Evolutionary conservation across 257 asterid species (phyloP), one percentile per base, ranked within the genome.

Genomic region (Linderniella brevidens): DNA sequence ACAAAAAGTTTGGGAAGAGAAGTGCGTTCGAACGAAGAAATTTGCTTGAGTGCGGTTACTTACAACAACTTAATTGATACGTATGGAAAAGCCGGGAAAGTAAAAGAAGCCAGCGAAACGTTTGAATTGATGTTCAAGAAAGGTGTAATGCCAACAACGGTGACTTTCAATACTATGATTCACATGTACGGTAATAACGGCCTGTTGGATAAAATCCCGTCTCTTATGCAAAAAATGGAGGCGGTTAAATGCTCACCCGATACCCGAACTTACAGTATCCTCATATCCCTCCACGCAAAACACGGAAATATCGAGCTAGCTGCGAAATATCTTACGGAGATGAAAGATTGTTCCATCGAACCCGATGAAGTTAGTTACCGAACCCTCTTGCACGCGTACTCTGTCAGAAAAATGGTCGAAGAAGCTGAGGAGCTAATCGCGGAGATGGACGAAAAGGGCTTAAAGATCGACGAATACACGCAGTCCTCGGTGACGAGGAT

Each of bases 401-500:
- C 98, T 0, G 58, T 78, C 46, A 85, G 96, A 68, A 76, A 65
- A 48, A 85, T 81, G 93, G 94, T 85, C 48, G 48, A 25, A 53
- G 88, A 90, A 68, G 93, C 85, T 49, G 96, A 79, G 60, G 65
- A 63, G 61, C 79, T 90, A 17, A 42, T 79, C 46, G 54, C 56
- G 1, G 96, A 90, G 75, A 81, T 90, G 94, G 92, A 72, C 62
- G 77, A 77, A 49, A 69, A 63, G 58, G 71, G 81, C 17, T 52
- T 81, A 40, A 66, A 73, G 68, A 71, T 90, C 53, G 96, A 90
- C 53, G 98, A 90, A 68, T 84, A 74, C 46, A 71, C 92, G 0
- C 98, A 81, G 48, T 85, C 96, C 39, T 75, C 98, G 38, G 52
- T 90, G 72, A 78, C 93, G 58, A 71, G 96, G 71, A 90, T 85